Base-by-base conservation (phyloP, 2,329 filamentous ascomycete species). In the Amylocarpus encephaloides region DNA sequence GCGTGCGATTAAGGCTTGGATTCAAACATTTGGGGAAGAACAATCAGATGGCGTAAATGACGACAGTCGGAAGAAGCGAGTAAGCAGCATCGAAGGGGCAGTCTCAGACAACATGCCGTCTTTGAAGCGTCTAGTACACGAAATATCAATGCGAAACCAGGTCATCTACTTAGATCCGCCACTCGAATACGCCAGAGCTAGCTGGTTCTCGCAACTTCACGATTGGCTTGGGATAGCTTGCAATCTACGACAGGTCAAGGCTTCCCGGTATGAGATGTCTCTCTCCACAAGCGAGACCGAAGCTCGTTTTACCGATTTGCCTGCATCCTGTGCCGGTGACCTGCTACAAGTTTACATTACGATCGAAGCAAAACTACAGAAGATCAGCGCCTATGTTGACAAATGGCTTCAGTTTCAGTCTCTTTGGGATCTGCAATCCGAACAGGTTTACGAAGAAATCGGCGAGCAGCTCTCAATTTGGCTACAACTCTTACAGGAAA, bases 381-480 rank as follows among this genome's bases (percentile, higher is more conserved):
- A 86, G 39, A 88, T 97, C 30, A 81, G 86, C 34, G 76, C 77
- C 3, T 98, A 98, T 60, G 89, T 98, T 9, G 90, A 96, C 66
- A 94, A 97, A 69, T 98, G 93, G 93, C 76, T 98, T 41, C 93
- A 96, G 62, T 98, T 97, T 70, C 93, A 98, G 69, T 97, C 92
- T 6, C 78, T 98, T 0, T 98, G 93, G 93, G 93, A 98, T 72
- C 77, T 98, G 50, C 92, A 95, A 66, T 89, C 92, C 2, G 92
- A 96, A 57, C 88, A 96, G 60, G 90, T 98, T 1, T 95, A 96
- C 64, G 89, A 95, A 54, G 81, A 88, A 46, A 78, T 98, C 6
- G 91, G 92, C 10, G 91, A 97, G 56, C 86, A 96, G 64, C 79
- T 98, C 15, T 86, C 89, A 6, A 83, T 88, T 62, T 98, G 93